Evolutionary conservation across 768 basidiomycete genomes (phyloP), one percentile per base, ranked within the genome.

Genomic region (Suillus bovinus): DNA sequence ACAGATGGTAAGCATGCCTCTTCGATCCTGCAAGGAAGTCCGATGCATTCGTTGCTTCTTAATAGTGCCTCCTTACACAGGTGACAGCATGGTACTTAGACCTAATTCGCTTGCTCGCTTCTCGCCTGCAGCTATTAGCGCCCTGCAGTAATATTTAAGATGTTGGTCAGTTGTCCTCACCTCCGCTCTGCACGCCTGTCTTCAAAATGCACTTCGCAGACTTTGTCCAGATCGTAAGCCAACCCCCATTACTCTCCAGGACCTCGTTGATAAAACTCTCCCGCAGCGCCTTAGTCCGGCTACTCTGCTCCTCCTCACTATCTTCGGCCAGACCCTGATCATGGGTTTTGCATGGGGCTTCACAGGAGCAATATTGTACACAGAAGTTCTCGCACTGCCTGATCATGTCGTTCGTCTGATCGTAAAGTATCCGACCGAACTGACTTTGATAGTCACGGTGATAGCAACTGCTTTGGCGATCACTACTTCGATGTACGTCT

Each of bases 321-420:
- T 55, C 36, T 55, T 55, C 17, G 36, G 54, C 9, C 54, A 55
- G 36, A 55, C 54, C 10, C 24, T 55, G 17, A 38, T 55, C 22
- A 17, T 55, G 16, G 54, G 54, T 17, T 55, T 55, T 17, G 36
- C 54, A 17, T 55, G 54, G 54, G 54, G 54, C 24, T 55, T 55
- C 10, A 24, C 34, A 0, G 54, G 54, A 55, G 54, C 24, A 6
- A 24, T 55, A 9, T 38, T 55, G 22, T 38, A 27, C 17, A 16
- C 20, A 39, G 24, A 2, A 1, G 38, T 39, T 29, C 17, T 56
- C 24, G 24, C 55, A 29, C 38, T 56, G 20, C 55, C 24, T 20
- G 55, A 56, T 39, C 17, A n/a, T 11, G 10, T 38, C 5, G 54
- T 27, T 27, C 24, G 10, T 38, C 24, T 55, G 1, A 56, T 56